Base-by-base conservation (phyloP, 257 asterid genomes). In the Jaltomata sinuosa region DNA sequence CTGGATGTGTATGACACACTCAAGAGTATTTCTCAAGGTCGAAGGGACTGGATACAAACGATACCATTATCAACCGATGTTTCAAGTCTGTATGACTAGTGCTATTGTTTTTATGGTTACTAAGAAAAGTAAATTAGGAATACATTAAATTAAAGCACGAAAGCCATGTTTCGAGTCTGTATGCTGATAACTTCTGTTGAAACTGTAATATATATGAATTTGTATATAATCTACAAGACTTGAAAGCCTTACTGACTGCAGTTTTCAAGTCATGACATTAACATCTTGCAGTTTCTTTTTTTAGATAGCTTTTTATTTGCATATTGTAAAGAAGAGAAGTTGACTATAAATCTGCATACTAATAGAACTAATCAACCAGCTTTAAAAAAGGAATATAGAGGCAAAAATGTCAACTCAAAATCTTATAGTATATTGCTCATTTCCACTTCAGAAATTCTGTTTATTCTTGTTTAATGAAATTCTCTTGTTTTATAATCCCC, bases 1-100 rank as follows among this genome's bases (percentile, higher is more conserved):
- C 54, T 78, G 55, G 85, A 87, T 83, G 88, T 85, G 2, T 53
- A 72, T 34, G 84, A 52, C 57, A 79, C 47, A 16, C 9, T 84
- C 69, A 40, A 34, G 6, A 47, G 50, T 25, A 9, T 76, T 25
- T 55, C 71, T 22, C 59, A 72, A 36, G 80, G 38, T 25, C 57
- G 36, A 42, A 72, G 22, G 54, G 80, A 42, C 36, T 42, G 80
- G 22, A 22, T 72, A 14, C 38, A 16, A 7, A 22, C 6, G 6
- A 22, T 45, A 7, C 80, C 80, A 45, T 6, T 42, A 72, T 22
- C 55, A 72, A 22, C 14, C 2, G 36, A 42, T 3, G 22, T 42
- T 22, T 42, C 57, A 42, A 72, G 80, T 22, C 52, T 12, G 42
- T 42, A 72, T 42, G 80, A 72, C 80, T 72, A 42, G 80, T 71